A percentile compares a stretch with the other conserved stretches of the same genome.
Evolutionary conservation across 108 stramenopile genomes (phyloP).

Genomic region (Craspedostauros australis): DNA sequence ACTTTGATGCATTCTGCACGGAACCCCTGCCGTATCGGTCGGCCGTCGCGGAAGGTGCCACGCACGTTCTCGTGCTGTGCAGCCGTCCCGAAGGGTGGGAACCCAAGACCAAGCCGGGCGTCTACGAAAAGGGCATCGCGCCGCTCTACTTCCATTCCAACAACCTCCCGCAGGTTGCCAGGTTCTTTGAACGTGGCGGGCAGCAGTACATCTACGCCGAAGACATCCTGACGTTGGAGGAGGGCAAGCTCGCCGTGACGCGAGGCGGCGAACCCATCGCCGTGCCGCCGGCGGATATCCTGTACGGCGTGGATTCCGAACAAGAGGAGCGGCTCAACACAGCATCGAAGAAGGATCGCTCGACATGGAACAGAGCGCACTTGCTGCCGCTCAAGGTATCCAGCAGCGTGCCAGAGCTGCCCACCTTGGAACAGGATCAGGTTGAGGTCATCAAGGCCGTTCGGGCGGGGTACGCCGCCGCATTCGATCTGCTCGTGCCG

Average conservation of each 20-base stretch:
- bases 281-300: conserved; percentile 64
- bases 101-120: conserved; percentile 53
- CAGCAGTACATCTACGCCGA: conserved; percentile 80
- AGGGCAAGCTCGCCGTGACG: conserved; percentile 22
- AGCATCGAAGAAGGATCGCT: too few species aligned
- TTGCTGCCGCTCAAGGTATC: conserved; percentile 63
- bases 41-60: conserved; percentile 74
- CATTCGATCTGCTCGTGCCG: conserved; percentile 62
- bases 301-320: conserved; percentile 43
- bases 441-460: conserved; percentile 63
- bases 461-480: conserved; percentile 61
- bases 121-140: conserved; percentile 68
- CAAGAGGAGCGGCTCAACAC: too few species aligned
- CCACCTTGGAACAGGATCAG: conserved; percentile 50
- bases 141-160: conserved; percentile 68
- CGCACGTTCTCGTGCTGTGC: conserved; percentile 65
- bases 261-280: conserved; percentile 20
- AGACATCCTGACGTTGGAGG: conserved; percentile 64
- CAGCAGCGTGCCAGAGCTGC: conserved; percentile 45
- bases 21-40: conserved; percentile 75
- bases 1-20: conserved; percentile 81
- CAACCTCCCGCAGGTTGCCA: conserved; percentile 45
- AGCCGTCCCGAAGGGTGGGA: conserved; percentile 51
- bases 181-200: conserved; percentile 70
- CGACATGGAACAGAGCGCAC: conserved; percentile 69